Percentiles rank a stretch among this genome's conserved stretches.
Evolutionary conservation across 1,139 yeast species (phyloP).

Genomic region (Wickerhamiella infanticola): DNA sequence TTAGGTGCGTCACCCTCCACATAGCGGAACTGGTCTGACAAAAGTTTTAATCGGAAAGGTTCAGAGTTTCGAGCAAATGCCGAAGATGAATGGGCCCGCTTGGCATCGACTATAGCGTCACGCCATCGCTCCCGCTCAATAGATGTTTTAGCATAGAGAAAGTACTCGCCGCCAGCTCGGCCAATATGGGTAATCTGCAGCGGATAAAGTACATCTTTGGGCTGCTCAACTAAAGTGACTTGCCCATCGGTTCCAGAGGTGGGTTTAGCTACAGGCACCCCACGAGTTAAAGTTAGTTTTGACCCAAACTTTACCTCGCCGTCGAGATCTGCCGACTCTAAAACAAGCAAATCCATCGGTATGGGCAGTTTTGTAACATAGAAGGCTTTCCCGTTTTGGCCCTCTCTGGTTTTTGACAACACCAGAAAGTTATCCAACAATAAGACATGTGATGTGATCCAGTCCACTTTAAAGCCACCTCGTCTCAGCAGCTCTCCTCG

Average conservation of each 20-base stretch:
- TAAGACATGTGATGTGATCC: conserved; percentile 36
- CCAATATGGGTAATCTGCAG: conserved; percentile 38
- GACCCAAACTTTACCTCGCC: conserved; percentile 21
- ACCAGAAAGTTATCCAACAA: conserved; percentile 59
- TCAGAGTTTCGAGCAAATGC: conserved; percentile 31
- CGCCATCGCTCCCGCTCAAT: conserved; percentile 51
- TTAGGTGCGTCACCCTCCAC: conserved; percentile 42
- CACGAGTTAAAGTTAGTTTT: conserved; percentile 10
- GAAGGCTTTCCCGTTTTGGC: conserved; percentile 20
- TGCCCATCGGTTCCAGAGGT: not conserved
- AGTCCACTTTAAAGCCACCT: conserved; percentile 41
- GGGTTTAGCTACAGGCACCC: conserved; percentile 5
- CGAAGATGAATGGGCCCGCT: conserved; percentile 34
- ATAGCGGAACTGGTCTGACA: conserved; percentile 54
- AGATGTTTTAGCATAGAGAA: conserved; percentile 40
- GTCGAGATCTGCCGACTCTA: conserved; percentile 23
- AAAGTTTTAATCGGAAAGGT: conserved; percentile 38
- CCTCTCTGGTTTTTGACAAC: conserved; percentile 39
- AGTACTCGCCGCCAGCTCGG: conserved; percentile 35
- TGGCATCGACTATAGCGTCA: conserved; percentile 37
- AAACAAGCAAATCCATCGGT: conserved; percentile 26
- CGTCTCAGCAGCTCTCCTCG: conserved; percentile 49
- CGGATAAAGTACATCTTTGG: conserved; percentile 25
- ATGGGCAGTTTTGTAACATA: conserved; percentile 27
- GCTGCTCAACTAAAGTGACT: conserved; percentile 2